Evolutionary conservation across 345 rosid genomes (phyloP), one percentile per base, ranked within the genome.

Genomic region (Arabis hirsuta): DNA sequence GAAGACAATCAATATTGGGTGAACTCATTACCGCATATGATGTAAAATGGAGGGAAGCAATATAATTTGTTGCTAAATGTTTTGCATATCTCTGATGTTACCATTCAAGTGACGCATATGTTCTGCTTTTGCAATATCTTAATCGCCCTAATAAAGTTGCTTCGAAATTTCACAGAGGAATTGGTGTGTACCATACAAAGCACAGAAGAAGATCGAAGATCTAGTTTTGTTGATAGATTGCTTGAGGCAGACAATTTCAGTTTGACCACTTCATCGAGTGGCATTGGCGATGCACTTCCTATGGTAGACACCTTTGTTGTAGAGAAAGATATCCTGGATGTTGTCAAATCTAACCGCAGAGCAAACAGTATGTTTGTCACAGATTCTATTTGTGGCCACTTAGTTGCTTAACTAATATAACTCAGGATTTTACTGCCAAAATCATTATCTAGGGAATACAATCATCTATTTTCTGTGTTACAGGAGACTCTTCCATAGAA

Each of bases 151-250:
- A 69, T 36, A 29, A 11, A 62, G 41, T 63, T 76, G 9, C 22
- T 58, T 76, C 62, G 48, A 13, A 55, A 53, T 45, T 62, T 67
- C 60, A 44, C 81, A 92, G 96, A 79, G 75, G 92, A 83, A 67
- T 65, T 75, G 46, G 72, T 84, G 69, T 71, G 72, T 56, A 81
- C 74, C 67, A 59, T 78, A 47, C 85, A 76, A 79, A 86, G 79
- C 62, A 67, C 26, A 20, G 88, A 83, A 75, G 93, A 88, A 69
- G 83, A 86, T 48, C 82, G 96, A 54, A 83, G 94, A 70, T 84
- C 84, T 70, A 87, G 77, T 76, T 93, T 93, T 87, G 97, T 90
- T 61, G 86, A 88, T 62, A 63, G 76, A 72, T 76, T 93, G 77
- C 76, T 88, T 84, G 83, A 76, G 68, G 53, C 78, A 4, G 87